phyloP scores from a whole-genome alignment of 2,329 filamentous ascomycete genomes.

The Sordariomycetes sp. region DNA sequence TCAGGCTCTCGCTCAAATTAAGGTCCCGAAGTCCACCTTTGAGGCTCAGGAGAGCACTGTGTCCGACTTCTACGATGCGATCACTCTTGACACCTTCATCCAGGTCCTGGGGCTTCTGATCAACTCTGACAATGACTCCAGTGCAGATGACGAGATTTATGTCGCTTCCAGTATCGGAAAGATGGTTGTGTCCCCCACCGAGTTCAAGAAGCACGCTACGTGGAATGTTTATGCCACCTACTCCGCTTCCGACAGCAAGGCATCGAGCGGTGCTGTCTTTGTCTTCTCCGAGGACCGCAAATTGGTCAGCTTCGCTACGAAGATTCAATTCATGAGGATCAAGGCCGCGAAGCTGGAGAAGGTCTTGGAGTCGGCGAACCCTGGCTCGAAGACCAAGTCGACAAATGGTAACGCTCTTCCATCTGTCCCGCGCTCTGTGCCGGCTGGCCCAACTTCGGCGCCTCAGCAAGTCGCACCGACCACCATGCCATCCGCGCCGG shows the following conservation, averaged over 20 bases:
- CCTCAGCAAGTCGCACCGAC: no score
- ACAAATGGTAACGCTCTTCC: background rate
- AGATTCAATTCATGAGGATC: background rate
- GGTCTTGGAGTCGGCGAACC: background rate
- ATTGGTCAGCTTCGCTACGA: background rate
- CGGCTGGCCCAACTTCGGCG: background rate
- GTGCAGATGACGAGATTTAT: background rate
- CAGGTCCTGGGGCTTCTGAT: constrained; percentile 12
- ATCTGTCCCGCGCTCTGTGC: background rate
- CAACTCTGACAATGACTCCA: constrained; percentile 5
- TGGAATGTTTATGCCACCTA: background rate
- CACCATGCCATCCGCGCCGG: background rate
- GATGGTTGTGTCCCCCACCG: background rate
- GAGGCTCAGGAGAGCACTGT: constrained; percentile 7
- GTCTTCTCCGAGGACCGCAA: background rate
- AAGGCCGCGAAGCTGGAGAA: background rate
- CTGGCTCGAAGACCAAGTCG: background rate
- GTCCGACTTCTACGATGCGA: constrained; percentile 8
- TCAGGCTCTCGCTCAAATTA: constrained; percentile 9
- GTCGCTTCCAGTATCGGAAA: background rate
- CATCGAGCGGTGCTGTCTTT: background rate
- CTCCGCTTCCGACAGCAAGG: background rate
- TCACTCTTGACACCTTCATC: constrained; percentile 11
- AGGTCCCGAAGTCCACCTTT: constrained; percentile 6
- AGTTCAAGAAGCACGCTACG: background rate